These are phyloP conservation scores for Setaria viridis DNA, from an alignment of 202 grass and related monocot species.

Conservation along the genomic window DNA sequence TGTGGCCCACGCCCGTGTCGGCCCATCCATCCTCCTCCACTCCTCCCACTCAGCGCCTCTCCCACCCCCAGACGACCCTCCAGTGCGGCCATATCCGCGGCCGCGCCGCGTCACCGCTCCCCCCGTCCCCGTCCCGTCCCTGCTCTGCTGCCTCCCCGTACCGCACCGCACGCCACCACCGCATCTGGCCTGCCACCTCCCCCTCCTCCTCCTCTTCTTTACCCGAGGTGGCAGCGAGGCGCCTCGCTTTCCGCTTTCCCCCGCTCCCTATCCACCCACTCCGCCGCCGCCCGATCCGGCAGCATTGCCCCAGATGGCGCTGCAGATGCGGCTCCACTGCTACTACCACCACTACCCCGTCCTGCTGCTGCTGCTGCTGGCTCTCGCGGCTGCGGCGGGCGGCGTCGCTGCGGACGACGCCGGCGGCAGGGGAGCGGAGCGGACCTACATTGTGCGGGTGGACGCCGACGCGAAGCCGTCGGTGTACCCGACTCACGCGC, in stretches of 20 bases:
- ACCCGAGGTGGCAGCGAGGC: conserved; percentile 32
- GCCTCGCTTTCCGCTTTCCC: conserved; percentile 39
- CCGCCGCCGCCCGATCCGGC: neutral
- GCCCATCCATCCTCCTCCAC: conserved; percentile 12
- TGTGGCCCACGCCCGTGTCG: conserved; percentile 16
- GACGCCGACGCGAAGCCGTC: conserved; percentile 91
- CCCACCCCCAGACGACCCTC: neutral
- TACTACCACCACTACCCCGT: neutral
- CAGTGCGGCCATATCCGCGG: conserved; percentile 9
- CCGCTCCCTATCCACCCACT: neutral
- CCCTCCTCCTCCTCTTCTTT: neutral
- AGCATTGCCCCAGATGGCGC: neutral
- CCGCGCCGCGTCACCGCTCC: neutral
- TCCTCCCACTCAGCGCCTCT: too few species aligned
- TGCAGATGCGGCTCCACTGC: neutral
- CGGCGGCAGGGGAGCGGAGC: neutral
- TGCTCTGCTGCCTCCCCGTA: neutral
- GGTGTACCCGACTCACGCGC: conserved; percentile 81
- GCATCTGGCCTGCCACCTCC: conserved; percentile 12
- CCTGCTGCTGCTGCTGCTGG: conserved; percentile 4
- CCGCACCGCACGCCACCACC: neutral
- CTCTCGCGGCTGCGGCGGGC: neutral
- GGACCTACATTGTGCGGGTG: conserved; percentile 89
- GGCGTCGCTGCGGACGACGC: neutral
- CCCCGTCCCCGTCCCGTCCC: neutral